Evolutionary conservation across 2,329 filamentous ascomycete genomes (phyloP), one percentile per base, ranked within the genome.

Genomic region (Fusarium verrucosum): DNA sequence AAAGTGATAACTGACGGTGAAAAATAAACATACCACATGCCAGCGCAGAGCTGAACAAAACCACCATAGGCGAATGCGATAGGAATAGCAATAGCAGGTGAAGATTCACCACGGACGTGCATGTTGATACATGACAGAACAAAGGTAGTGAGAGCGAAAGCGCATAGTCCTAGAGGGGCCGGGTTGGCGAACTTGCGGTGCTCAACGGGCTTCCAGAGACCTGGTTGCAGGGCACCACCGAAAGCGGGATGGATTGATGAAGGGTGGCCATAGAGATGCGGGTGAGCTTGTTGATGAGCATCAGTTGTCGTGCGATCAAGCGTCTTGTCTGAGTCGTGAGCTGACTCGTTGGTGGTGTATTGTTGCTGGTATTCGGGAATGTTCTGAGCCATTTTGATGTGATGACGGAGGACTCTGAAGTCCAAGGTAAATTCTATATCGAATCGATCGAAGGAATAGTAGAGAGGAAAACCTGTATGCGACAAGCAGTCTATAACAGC

Each of bases 91-190:
- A 94, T 84, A 73, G 87, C 90, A 42, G 90, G 88, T 4, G 74
- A 75, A 2, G 77, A 77, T 52, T 93, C 80, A 55, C 82, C 83
- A 13, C 87, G 84, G 4, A 88, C 80, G 50, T 85, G 81, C 77
- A 92, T 82, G 80, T 94, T 94, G 79, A 94, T 82, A 70, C 85
- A 81, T 26, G 89, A 91, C 44, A 94, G 84, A 33, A 94, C 86
- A 75, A 94, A 94, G 13, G 91, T 94, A 50, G 91, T 94, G 73
- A 94, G 82, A 64, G 91, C 92, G 81, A 94, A 94, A 74, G 89
- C 91, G 62, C 82, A 86, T 44, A 94, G 86, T 65, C 92, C 91
- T 35, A 94, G 83, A 26, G 91, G 91, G 50, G 89, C 90, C 6
- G 91, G 91, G 79, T 94, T 94, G 80, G 85, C 91, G 76, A 94